Conservation (phyloP, 345 rosid species). For the Syzygium jambos region DNA sequence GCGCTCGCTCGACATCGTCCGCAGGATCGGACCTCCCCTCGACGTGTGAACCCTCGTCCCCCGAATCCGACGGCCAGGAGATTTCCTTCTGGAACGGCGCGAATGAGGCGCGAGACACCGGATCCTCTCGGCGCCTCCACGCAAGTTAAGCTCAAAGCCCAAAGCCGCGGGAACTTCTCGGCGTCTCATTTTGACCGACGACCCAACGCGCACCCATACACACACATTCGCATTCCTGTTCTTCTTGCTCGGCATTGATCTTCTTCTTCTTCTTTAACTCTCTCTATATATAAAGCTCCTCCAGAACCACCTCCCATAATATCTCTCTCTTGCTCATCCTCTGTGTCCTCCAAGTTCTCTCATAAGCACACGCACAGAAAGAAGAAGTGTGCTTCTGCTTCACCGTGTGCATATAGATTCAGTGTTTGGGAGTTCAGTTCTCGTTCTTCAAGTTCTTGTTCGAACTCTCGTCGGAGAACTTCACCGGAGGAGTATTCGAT, state of each 20-base stretch:
- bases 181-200: slow-evolving; percentile 9
- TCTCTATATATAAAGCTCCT: background rate
- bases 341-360: background rate
- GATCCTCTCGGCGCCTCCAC: background rate
- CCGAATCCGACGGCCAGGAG: background rate
- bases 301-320: background rate
- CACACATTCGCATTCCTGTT: background rate
- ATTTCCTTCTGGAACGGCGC: background rate
- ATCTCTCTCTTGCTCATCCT: background rate
- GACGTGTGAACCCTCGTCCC: background rate
- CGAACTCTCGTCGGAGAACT: background rate
- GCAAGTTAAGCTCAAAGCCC: background rate
- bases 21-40: background rate
- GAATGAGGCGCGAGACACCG: background rate
- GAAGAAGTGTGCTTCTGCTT: background rate
- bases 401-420: background rate
- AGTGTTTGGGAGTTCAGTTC: background rate
- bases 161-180: slow-evolving; percentile 1
- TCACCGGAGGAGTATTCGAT: background rate
- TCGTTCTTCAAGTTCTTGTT: background rate
- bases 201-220: background rate
- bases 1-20: background rate
- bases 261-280: background rate
- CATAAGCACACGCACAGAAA: background rate
- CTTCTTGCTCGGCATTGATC: background rate